Base-by-base conservation (phyloP, 139 green algal genomes). In the Micractinium sp. region DNA sequence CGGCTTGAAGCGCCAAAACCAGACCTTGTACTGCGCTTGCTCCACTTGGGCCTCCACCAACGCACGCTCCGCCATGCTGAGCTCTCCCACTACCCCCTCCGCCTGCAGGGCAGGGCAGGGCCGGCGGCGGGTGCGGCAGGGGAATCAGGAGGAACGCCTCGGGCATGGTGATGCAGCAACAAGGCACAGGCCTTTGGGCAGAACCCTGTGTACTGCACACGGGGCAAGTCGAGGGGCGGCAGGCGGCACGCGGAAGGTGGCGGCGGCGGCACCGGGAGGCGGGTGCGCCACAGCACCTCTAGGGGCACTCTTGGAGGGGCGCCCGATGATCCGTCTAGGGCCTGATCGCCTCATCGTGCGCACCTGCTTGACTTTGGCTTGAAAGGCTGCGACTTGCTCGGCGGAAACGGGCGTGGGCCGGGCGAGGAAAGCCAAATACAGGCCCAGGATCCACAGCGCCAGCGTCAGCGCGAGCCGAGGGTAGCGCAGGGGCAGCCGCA, bases 1-100 rank as follows among this genome's bases (percentile, higher is more conserved):
- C 0, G 84, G 60, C 83, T 85, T 88, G 36, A 92, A 93, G n/a
- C 92, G 47, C 92, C 92, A 94, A 66, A 94, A 94, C 92, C 92
- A 95, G 29, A 93, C 92, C 91, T 91, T 92, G 75, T 82, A 23
- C 38, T 81, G 36, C 61, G 16, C n/a, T 63, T 75, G 33, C 71
- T 61, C 85, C 27, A 92, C 15, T 36, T 88, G 69, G 5, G 85
- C 85, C 71, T 88, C 85, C 71, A 88, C 61, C 12, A 81, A 29
- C 9, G 41, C 38, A 18, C 18, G 15, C 67, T 87, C 83, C 2
- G 67, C 83, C 66, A 20, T 19, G 2, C 66, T 66, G 1, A 87
- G 83, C 27, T 87, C 83, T 0, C 25, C 25, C 27, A 87, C 35
- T 3, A 87, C 38, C 0, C 38, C 83, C 67, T 87, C 83, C 0